Percentiles rank a stretch among this genome's conserved stretches.
Conservation (phyloP, 2,329 filamentous ascomycete genomes). For the Dendryphion nanum region DNA sequence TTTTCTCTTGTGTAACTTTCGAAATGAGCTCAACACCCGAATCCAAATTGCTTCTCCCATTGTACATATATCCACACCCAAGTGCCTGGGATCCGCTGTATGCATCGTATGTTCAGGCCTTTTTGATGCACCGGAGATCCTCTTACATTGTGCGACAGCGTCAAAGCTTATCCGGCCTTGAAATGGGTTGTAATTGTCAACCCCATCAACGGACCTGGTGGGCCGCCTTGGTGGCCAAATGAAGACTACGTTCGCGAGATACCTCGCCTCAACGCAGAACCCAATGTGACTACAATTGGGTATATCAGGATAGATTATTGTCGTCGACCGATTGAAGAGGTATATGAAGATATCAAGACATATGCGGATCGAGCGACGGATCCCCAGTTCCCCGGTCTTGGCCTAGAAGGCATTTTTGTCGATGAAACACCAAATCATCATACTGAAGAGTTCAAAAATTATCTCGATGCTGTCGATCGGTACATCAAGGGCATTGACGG, state of each 20-base stretch:
- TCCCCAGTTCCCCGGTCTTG: constrained; percentile 34
- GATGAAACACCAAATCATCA: constrained; percentile 43
- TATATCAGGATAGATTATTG: constrained; percentile 51
- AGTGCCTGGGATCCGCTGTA: too few species aligned
- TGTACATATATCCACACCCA: too few species aligned
- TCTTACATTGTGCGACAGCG: too few species aligned
- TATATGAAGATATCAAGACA: constrained; percentile 39
- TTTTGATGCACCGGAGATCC: too few species aligned
- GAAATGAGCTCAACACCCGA: too few species aligned
- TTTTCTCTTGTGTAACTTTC: too few species aligned
- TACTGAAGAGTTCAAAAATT: constrained; percentile 2
- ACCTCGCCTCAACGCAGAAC: constrained; percentile 33
- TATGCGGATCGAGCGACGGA: constrained; percentile 43
- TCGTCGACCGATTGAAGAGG: constrained; percentile 8
- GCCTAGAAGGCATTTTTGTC: constrained; percentile 49
- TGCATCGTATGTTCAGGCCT: too few species aligned
- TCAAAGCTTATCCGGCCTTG: background rate
- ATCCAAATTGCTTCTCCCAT: too few species aligned
- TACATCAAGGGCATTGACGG: constrained; percentile 5
- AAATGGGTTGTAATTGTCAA: constrained; percentile 53
- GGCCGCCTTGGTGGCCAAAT: constrained; percentile 40
- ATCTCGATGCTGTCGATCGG: constrained; percentile 5
- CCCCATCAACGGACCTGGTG: constrained; percentile 46
- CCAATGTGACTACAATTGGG: constrained; percentile 48
- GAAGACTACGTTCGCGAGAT: constrained; percentile 44